Evolutionary conservation across 495 filamentous ascomycete species (phyloP).

Genomic region (Aspergillus indologenus): DNA sequence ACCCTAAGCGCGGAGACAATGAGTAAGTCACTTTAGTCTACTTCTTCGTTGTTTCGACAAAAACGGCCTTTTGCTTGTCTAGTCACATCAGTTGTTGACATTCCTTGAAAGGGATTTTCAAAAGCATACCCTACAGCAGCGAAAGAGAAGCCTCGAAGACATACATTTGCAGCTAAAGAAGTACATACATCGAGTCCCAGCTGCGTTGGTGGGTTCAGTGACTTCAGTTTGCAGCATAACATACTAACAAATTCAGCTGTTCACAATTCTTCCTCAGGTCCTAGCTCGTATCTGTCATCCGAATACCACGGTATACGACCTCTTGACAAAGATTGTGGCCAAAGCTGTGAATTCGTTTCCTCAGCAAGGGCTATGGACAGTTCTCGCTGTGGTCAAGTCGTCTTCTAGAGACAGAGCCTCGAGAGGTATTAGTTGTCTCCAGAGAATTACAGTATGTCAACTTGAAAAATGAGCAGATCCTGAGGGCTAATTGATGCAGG

Average conservation of each 20-base stretch:
- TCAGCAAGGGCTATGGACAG: slow-evolving; percentile 88
- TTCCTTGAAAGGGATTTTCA: slow-evolving; percentile 50
- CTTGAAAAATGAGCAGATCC: not conserved
- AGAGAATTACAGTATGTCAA: slow-evolving; percentile 40
- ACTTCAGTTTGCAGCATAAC: not conserved
- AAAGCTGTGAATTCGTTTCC: slow-evolving; percentile 79
- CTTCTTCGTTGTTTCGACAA: not conserved
- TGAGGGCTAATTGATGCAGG: slow-evolving; percentile 29
- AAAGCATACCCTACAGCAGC: slow-evolving; percentile 49
- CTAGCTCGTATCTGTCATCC: slow-evolving; percentile 88
- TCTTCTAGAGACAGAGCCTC: slow-evolving; percentile 49
- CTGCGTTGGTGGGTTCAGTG: slow-evolving; percentile 55
- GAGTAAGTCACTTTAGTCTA: slow-evolving; percentile 34
- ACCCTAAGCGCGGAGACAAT: slow-evolving; percentile 61
- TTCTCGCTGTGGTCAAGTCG: slow-evolving; percentile 74
- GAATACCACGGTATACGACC: slow-evolving; percentile 67
- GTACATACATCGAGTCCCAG: slow-evolving; percentile 69
- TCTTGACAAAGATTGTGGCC: slow-evolving; percentile 72
- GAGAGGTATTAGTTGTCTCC: slow-evolving; percentile 46
- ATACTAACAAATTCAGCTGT: slow-evolving; percentile 53
- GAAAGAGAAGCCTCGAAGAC: slow-evolving; percentile 63
- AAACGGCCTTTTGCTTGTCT: not conserved
- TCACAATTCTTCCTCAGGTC: slow-evolving; percentile 88
- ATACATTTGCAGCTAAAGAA: slow-evolving; percentile 73
- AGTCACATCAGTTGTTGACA: not conserved